Evolutionary conservation across 768 basidiomycete genomes (phyloP).

Genomic region (Tylopilus plumbeoviolaceoides): DNA sequence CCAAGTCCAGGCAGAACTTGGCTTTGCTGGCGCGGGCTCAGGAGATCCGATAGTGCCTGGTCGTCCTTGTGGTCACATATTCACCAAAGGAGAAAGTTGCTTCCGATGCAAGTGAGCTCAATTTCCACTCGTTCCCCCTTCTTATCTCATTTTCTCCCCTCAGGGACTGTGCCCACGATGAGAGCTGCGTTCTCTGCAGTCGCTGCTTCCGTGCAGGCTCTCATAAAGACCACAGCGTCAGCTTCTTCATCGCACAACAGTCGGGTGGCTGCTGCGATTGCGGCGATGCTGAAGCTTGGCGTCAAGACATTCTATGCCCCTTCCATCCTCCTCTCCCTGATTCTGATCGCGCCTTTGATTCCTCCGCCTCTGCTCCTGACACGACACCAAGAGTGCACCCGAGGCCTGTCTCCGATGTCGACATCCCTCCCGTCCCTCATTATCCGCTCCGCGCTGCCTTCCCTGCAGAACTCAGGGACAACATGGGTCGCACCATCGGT

Average conservation of each 20-base stretch:
- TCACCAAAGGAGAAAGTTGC: constrained; percentile 88
- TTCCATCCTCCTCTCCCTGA: constrained; percentile 59
- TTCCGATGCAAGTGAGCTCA: constrained; percentile 86
- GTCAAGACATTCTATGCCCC: constrained; percentile 59
- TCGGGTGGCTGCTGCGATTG: constrained; percentile 95
- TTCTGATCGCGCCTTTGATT: constrained; percentile 4
- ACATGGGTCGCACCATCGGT: constrained; percentile 67
- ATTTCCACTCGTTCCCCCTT: not conserved
- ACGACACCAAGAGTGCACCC: constrained; percentile 42
- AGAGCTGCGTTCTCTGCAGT: constrained; percentile 86
- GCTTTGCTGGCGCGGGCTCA: constrained; percentile 55
- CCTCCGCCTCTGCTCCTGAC: constrained; percentile 20
- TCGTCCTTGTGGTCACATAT: constrained; percentile 77
- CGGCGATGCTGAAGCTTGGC: constrained; percentile 89
- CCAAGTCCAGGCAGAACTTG: constrained; percentile 60
- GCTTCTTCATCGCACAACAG: constrained; percentile 90
- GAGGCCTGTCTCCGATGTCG: constrained; percentile 39
- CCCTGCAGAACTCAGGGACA: constrained; percentile 67
- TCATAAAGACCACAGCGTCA: constrained; percentile 85
- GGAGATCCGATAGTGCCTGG: constrained; percentile 62
- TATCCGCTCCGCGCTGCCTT: constrained; percentile 54
- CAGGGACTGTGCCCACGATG: constrained; percentile 89
- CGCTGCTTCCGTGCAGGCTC: constrained; percentile 87
- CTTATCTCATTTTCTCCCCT: not conserved
- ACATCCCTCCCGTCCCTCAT: constrained; percentile 57